Conservation (phyloP, 2,329 filamentous ascomycete species). For the Elsinoe necatrix region DNA sequence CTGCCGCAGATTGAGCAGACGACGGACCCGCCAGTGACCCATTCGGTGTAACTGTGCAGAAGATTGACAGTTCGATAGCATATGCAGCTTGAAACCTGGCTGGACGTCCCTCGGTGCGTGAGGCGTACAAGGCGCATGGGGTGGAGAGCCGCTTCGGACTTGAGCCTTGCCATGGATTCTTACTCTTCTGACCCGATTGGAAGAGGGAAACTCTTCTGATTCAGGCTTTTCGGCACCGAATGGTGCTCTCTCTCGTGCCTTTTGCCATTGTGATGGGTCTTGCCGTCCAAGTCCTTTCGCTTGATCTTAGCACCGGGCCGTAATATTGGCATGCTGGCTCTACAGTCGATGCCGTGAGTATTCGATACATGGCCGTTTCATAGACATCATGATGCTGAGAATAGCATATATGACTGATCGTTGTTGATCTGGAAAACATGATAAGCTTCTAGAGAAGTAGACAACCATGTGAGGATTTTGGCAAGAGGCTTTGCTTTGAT, state of each 20-base stretch:
- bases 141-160: conserved; percentile 16
- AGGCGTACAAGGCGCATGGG: conserved; percentile 3
- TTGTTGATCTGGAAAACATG: background rate
- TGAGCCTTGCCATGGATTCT: background rate
- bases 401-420: background rate
- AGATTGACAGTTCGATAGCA: conserved; percentile 1
- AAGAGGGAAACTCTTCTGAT: background rate
- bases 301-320: background rate
- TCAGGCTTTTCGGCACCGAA: background rate
- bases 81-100: conserved; percentile 5
- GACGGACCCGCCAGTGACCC: background rate
- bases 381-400: conserved; percentile 6
- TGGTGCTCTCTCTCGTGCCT: background rate
- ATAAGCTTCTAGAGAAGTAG: background rate
- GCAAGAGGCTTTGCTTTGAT: background rate
- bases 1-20: conserved; percentile 2
- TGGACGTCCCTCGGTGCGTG: conserved; percentile 3
- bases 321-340: conserved; percentile 3
- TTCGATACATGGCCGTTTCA: background rate
- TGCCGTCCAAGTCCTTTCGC: background rate
- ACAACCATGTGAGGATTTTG: background rate
- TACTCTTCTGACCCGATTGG: conserved; percentile 4
- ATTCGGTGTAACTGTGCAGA: background rate
- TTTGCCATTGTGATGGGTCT: background rate
- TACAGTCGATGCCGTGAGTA: background rate